A percentile compares a stretch with the other conserved stretches of the same genome.
Conservation (phyloP, 1,284 basidiomycete species). For the Ceratobasidium theobromae region DNA sequence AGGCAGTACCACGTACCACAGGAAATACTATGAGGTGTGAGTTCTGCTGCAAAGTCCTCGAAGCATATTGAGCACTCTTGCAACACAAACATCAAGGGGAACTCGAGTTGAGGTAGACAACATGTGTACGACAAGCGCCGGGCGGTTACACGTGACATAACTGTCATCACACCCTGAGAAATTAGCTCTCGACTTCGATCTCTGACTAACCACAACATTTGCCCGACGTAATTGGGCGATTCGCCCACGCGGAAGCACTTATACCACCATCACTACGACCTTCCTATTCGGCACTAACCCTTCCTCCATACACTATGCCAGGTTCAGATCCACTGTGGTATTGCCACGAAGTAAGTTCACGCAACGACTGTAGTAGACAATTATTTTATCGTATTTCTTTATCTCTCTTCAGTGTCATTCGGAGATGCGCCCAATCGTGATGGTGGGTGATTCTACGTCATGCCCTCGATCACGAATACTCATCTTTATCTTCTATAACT, state of each 20-base stretch:
- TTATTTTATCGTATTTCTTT: not conserved
- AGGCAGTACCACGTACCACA: slow-evolving; percentile 1
- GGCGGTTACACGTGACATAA: too few species aligned
- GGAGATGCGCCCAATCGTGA: slow-evolving; percentile 8
- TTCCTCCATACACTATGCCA: not conserved
- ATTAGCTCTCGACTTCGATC: too few species aligned
- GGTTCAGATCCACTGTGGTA: slow-evolving; percentile 11
- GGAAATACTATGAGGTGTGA: slow-evolving; percentile 1
- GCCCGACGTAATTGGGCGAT: too few species aligned
- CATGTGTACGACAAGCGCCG: too few species aligned
- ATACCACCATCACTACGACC: too few species aligned
- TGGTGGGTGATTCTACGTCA: not conserved
- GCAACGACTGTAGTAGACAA: too few species aligned
- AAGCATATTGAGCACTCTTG: slow-evolving; percentile 13
- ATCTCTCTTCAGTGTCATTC: not conserved
- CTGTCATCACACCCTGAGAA: too few species aligned
- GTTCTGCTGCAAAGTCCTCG: not conserved
- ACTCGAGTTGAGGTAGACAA: not conserved
- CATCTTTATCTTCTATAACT: too few species aligned
- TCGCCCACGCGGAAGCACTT: too few species aligned
- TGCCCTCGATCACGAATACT: too few species aligned
- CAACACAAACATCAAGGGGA: not conserved
- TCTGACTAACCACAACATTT: too few species aligned
- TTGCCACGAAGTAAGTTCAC: slow-evolving; percentile 17
- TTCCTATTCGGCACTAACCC: too few species aligned